Evolutionary conservation across 495 filamentous ascomycete genomes (phyloP).

Genomic region (Penicillium macrosclerotiorum): DNA sequence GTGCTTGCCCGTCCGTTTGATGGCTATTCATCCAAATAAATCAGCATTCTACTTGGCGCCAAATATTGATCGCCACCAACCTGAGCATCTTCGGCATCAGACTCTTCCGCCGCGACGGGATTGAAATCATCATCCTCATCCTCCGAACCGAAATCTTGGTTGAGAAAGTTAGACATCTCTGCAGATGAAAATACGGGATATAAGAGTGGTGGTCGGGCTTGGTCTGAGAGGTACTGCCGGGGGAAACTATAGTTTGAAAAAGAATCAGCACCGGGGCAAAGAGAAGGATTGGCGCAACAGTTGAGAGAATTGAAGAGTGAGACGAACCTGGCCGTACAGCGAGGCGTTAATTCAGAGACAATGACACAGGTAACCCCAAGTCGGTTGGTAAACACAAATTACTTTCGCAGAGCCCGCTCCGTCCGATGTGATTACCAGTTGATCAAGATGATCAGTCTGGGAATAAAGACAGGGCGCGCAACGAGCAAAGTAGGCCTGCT

Average conservation of each 20-base stretch:
- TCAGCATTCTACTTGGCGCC: conserved; percentile 16
- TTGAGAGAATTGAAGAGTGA: not conserved
- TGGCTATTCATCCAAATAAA: conserved; percentile 11
- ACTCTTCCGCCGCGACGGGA: conserved; percentile 63
- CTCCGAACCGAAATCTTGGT: conserved; percentile 65
- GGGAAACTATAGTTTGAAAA: too few species aligned
- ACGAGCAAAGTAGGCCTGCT: conserved; percentile 10
- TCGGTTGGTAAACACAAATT: not conserved
- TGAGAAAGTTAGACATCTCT: conserved; percentile 55
- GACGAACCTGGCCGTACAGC: conserved; percentile 13
- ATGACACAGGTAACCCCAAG: not conserved
- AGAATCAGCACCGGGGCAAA: not conserved
- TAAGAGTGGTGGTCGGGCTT: not conserved
- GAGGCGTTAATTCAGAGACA: conserved; percentile 4
- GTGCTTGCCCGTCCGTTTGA: conserved; percentile 49
- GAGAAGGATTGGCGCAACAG: not conserved
- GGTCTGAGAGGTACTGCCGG: too few species aligned
- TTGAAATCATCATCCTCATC: conserved; percentile 84
- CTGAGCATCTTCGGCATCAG: conserved; percentile 61
- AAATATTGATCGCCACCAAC: conserved; percentile 27
- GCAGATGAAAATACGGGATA: not conserved
- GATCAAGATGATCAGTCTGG: not conserved
- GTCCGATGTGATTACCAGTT: too few species aligned
- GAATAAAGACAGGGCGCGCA: conserved; percentile 1
- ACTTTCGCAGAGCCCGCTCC: too few species aligned